These are phyloP conservation scores for Termitomyces sp. DNA, from an alignment of 768 basidiomycete genomes.

Conservation along the genomic window DNA sequence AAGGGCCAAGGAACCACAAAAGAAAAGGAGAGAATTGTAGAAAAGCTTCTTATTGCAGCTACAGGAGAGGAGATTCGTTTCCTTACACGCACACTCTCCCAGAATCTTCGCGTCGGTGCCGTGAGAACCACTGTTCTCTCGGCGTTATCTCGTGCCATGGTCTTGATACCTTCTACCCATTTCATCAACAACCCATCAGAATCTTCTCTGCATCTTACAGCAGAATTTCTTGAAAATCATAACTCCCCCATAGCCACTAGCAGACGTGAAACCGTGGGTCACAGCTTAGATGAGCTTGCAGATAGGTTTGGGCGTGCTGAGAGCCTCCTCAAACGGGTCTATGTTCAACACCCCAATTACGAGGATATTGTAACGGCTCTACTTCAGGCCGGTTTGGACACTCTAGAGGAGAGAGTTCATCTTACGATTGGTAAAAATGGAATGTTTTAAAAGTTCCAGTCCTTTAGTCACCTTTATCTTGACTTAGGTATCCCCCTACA, in stretches of 20 bases:
- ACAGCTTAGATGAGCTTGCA: constrained; percentile 28
- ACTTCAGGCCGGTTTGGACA: constrained; percentile 54
- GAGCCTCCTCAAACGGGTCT: constrained; percentile 61
- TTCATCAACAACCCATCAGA: constrained; percentile 12
- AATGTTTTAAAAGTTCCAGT: not conserved
- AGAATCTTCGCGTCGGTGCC: constrained; percentile 83
- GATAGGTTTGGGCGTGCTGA: constrained; percentile 53
- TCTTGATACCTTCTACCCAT: constrained; percentile 43
- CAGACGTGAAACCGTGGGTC: constrained; percentile 19
- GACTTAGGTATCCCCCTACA: constrained; percentile 72
- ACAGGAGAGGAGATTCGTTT: constrained; percentile 87
- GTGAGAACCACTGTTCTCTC: constrained; percentile 78
- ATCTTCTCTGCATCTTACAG: constrained; percentile 20
- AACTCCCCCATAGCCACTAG: constrained; percentile 3
- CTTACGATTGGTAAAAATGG: constrained; percentile 58
- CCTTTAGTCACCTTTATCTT: not conserved
- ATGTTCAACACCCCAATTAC: constrained; percentile 75
- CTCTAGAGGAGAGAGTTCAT: constrained; percentile 53
- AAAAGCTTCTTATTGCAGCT: constrained; percentile 78
- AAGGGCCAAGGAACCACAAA: constrained; percentile 76
- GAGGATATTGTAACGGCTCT: constrained; percentile 61
- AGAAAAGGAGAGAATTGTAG: constrained; percentile 72
- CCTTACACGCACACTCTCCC: constrained; percentile 67
- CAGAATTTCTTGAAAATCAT: constrained; percentile 19
- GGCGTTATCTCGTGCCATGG: constrained; percentile 75